Conservation (phyloP, 108 stramenopile genomes). For the Poteriospumella lacustris region DNA sequence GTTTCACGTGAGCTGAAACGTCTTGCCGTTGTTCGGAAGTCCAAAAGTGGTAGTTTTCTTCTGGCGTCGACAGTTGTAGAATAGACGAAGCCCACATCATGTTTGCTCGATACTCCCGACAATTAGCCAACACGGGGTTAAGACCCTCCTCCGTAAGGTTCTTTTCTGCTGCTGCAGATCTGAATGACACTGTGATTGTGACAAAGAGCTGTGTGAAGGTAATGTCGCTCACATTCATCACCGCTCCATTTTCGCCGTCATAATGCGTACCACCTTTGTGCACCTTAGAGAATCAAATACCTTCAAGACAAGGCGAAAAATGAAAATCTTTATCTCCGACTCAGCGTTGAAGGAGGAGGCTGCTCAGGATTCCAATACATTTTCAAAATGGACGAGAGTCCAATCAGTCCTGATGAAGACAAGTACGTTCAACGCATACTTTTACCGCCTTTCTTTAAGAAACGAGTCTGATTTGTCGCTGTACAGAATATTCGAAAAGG, state of each 20-base stretch:
- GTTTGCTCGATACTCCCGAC: no score
- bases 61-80: no score
- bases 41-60: no score
- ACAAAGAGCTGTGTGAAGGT: neutral
- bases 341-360: conserved; percentile 56
- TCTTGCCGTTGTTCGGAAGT: no score
- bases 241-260: neutral
- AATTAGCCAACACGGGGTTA: no score
- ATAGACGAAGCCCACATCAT: no score
- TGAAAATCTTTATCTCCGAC: conserved; percentile 42
- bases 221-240: neutral
- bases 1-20: no score
- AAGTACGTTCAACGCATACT: neutral
- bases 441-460: neutral
- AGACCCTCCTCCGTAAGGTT: neutral
- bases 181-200: neutral
- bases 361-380: conserved; percentile 57
- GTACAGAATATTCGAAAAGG: conserved; percentile 41
- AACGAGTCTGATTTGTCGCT: neutral
- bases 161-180: neutral
- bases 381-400: conserved; percentile 47
- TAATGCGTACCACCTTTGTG: neutral
- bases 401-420: conserved; percentile 18
- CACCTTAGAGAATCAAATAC: conserved; percentile 43
- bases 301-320: conserved; percentile 41